These are phyloP conservation scores for Linderniella brevidens DNA, from an alignment of 257 asterid species.

Conservation along the genomic window DNA sequence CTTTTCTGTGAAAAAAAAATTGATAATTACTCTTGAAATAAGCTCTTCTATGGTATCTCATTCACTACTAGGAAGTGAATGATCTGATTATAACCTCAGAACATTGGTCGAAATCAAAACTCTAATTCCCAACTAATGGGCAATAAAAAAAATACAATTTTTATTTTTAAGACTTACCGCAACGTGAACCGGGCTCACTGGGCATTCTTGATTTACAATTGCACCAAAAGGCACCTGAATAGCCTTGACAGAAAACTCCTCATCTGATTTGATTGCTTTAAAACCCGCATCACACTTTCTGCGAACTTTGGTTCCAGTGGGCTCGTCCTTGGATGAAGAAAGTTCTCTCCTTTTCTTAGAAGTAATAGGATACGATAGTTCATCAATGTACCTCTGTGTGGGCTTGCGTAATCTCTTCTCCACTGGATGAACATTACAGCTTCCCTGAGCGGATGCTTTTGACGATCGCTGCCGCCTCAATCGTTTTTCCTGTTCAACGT, in stretches of 20 bases:
- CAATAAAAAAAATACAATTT: background rate
- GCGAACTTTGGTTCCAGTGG: conserved; percentile 22
- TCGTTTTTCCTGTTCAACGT: conserved; percentile 9
- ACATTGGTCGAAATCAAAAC: too few relatives aligned
- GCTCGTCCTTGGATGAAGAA: conserved; percentile 31
- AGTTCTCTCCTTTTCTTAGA: conserved; percentile 26
- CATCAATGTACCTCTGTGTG: conserved; percentile 82
- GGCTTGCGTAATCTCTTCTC: conserved; percentile 83
- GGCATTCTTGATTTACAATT: conserved; percentile 33
- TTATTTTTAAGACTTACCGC: conserved; percentile 15
- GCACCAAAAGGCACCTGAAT: conserved; percentile 96
- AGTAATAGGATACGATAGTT: conserved; percentile 36
- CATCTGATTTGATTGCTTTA: conserved; percentile 19
- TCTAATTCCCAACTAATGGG: too few relatives aligned
- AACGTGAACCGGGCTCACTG: conserved; percentile 15
- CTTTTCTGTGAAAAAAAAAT: too few relatives aligned
- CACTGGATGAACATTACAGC: conserved; percentile 16
- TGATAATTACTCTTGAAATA: too few relatives aligned
- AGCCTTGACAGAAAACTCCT: conserved; percentile 42
- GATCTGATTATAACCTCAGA: too few relatives aligned
- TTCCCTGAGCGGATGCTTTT: conserved; percentile 11
- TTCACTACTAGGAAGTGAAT: too few relatives aligned
- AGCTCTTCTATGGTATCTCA: too few relatives aligned
- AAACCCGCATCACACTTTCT: conserved; percentile 24
- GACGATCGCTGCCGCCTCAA: conserved; percentile 15